Evolutionary conservation across 1,139 yeast genomes (phyloP).

Genomic region (Nadsonia commutata): DNA sequence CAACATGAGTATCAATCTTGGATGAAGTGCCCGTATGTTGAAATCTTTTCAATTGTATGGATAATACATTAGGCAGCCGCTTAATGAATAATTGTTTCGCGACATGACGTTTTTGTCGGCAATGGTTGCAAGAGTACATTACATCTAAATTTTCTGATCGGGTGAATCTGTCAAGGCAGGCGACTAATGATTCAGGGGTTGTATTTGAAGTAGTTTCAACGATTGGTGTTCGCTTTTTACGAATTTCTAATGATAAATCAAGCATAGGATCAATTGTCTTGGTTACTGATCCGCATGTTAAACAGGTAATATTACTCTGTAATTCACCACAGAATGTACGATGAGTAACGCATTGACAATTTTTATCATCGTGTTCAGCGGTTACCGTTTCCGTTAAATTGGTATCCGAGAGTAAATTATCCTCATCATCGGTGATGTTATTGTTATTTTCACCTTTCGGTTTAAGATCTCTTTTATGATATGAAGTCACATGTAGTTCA

Average conservation of each 20-base stretch:
- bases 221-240: slow-evolving; percentile 7
- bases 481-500: slow-evolving; percentile 45
- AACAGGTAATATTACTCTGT: slow-evolving; percentile 62
- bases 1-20: slow-evolving; percentile 63
- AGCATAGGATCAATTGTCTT: slow-evolving; percentile 76
- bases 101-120: slow-evolving; percentile 49
- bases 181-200: slow-evolving; percentile 27
- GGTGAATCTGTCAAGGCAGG: slow-evolving; percentile 67
- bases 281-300: slow-evolving; percentile 48
- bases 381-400: background rate
- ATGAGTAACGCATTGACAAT: slow-evolving; percentile 71
- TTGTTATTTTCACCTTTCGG: slow-evolving; percentile 5
- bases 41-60: slow-evolving; percentile 77
- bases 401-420: slow-evolving; percentile 1
- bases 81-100: slow-evolving; percentile 56
- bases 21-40: slow-evolving; percentile 64
- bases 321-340: slow-evolving; percentile 62
- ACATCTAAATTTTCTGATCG: slow-evolving; percentile 62
- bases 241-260: slow-evolving; percentile 65
- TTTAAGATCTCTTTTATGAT: slow-evolving; percentile 8
- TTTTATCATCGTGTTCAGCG: slow-evolving; percentile 12
- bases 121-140: slow-evolving; percentile 52
- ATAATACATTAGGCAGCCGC: slow-evolving; percentile 59
- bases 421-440: slow-evolving; percentile 2
- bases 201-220: background rate